phyloP scores from a whole-genome alignment of 306 rosid genomes.

The Quercus berberidifolia region DNA sequence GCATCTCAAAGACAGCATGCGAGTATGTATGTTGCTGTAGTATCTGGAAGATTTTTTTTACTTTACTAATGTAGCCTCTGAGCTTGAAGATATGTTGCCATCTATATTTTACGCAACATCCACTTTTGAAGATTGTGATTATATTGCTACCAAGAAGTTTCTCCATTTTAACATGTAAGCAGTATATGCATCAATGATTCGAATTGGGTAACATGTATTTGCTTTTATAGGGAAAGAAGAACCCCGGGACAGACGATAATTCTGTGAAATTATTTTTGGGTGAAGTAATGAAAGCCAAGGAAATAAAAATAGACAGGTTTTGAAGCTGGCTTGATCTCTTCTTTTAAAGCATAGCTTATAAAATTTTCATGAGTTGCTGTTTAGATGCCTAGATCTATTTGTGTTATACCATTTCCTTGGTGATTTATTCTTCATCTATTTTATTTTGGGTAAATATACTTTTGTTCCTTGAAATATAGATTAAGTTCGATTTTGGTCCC shows the following conservation, averaged over 20 bases:
- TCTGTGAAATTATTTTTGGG: conserved; percentile 66
- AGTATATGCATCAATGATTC: not conserved
- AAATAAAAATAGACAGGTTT: conserved; percentile 92
- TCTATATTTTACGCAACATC: not conserved
- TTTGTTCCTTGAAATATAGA: no score
- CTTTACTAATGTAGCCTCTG: not conserved
- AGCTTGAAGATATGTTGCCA: not conserved
- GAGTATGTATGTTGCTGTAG: not conserved
- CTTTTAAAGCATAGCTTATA: not conserved
- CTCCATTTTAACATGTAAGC: not conserved
- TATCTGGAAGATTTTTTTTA: not conserved
- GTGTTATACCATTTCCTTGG: conserved; percentile 9
- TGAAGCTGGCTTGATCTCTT: conserved; percentile 4
- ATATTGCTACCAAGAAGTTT: not conserved
- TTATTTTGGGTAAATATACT: not conserved
- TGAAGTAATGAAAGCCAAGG: conserved; percentile 72
- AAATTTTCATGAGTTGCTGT: not conserved
- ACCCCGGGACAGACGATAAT: conserved; percentile 75
- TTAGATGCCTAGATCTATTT: conserved; percentile 11
- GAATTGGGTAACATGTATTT: not conserved
- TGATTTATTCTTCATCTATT: not conserved
- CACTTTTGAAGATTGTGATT: not conserved
- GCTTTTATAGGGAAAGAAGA: conserved; percentile 82
- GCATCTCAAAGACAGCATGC: not conserved
- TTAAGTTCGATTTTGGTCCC: no score